Conservation (phyloP, 495 filamentous ascomycete genomes). For the Penicillium dipodomyicola region DNA sequence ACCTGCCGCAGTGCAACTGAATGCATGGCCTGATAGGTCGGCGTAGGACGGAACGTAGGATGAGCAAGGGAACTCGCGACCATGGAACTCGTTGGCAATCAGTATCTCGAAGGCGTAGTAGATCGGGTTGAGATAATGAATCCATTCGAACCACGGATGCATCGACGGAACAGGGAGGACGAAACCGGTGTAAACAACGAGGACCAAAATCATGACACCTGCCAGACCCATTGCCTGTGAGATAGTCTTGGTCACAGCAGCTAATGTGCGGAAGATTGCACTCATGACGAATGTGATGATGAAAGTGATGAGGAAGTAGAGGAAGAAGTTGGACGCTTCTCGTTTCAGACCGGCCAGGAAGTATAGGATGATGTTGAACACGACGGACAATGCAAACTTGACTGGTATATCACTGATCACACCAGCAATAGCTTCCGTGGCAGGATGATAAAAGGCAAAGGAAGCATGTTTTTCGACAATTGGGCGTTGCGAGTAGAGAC, state of each 20-base stretch:
- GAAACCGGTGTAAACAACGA: conserved; percentile 48
- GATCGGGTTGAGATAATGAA: conserved; percentile 45
- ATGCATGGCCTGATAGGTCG: conserved; percentile 33
- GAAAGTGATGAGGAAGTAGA: conserved; percentile 54
- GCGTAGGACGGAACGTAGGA: conserved; percentile 48
- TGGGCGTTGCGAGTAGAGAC: conserved; percentile 52
- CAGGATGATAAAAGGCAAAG: conserved; percentile 60
- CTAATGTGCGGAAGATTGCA: conserved; percentile 45
- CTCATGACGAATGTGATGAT: conserved; percentile 54
- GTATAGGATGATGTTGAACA: conserved; percentile 53
- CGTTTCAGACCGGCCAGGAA: conserved; percentile 52
- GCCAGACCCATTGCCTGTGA: conserved; percentile 47
- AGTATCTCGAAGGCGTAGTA: conserved; percentile 45
- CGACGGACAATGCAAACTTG: conserved; percentile 41
- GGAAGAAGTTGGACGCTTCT: conserved; percentile 50
- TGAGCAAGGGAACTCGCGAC: conserved; percentile 46
- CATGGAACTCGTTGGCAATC: conserved; percentile 58
- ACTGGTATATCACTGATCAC: conserved; percentile 55
- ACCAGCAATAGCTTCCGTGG: conserved; percentile 53
- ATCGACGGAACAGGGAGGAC: conserved; percentile 42
- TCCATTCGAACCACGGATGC: conserved; percentile 50
- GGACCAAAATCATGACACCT: conserved; percentile 41
- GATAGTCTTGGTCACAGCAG: conserved; percentile 41
- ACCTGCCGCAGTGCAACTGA: conserved; percentile 50
- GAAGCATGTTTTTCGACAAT: conserved; percentile 60